Evolutionary conservation across 2,329 filamentous ascomycete species (phyloP).

Genomic region (Cordyceps cicadae): DNA sequence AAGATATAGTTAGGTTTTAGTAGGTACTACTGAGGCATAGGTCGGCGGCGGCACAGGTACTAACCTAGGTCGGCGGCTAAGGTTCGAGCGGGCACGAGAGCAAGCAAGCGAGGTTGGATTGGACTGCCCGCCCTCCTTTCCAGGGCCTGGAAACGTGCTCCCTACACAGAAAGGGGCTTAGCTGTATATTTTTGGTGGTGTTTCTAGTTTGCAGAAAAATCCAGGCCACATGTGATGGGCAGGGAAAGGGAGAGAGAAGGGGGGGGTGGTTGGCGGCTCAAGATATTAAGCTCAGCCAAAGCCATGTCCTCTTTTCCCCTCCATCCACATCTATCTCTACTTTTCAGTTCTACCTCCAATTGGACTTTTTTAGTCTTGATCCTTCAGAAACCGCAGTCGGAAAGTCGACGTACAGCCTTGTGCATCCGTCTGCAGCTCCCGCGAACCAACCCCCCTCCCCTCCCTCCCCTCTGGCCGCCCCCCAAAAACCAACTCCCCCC

Average conservation of each 20-base stretch:
- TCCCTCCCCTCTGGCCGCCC: neutral
- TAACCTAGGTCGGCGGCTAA: neutral
- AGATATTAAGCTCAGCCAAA: neutral
- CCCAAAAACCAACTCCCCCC: too few relatives aligned
- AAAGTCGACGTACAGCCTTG: neutral
- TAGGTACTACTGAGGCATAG: too few relatives aligned
- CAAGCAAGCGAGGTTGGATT: too few relatives aligned
- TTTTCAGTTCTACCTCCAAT: neutral
- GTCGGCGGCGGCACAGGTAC: too few relatives aligned
- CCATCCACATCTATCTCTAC: neutral
- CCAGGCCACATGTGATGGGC: slow-evolving; percentile 3
- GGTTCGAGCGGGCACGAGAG: neutral
- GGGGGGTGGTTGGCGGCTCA: neutral
- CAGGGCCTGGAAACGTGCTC: neutral
- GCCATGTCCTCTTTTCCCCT: neutral
- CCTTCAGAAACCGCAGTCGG: neutral
- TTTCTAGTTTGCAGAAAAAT: neutral
- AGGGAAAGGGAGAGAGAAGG: neutral
- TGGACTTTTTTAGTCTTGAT: neutral
- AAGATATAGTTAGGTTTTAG: too few relatives aligned
- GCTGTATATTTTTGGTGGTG: neutral
- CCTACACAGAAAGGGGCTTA: neutral
- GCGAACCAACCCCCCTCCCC: neutral
- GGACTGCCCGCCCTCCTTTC: neutral
- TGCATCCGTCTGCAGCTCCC: neutral